Conservation (phyloP, 306 rosid genomes). For the Trifolium pratense region DNA sequence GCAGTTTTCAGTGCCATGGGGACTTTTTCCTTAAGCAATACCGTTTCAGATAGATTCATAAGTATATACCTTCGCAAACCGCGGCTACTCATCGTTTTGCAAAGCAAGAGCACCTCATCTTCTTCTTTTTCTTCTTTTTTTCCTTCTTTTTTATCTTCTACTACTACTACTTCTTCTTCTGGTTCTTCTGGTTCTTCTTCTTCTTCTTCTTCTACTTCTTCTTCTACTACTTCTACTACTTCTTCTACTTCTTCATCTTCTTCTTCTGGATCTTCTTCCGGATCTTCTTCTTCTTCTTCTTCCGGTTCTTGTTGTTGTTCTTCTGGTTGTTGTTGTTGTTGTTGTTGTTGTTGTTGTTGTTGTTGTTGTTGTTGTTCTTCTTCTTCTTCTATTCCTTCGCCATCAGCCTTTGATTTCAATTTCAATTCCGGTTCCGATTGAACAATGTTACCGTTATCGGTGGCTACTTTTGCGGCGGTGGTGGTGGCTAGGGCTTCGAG, state of each 20-base stretch:
- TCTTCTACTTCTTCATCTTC: not conserved
- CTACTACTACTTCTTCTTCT: not conserved
- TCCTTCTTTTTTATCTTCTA: not conserved
- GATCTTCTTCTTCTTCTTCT: not conserved
- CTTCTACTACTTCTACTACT: not conserved
- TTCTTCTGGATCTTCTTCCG: not conserved
- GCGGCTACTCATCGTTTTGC: slow-evolving; percentile 58
- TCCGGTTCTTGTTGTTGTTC: not conserved
- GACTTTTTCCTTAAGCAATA: slow-evolving; percentile 44
- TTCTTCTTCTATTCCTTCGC: not conserved
- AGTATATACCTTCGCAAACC: slow-evolving; percentile 57
- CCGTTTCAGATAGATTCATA: slow-evolving; percentile 35
- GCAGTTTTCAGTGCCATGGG: slow-evolving; percentile 56
- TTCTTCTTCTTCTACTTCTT: not conserved
- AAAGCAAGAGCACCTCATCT: slow-evolving; percentile 45
- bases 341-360: not conserved
- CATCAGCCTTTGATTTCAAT: slow-evolving; percentile 22
- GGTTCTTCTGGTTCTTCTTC: not conserved
- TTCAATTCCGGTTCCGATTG: not conserved
- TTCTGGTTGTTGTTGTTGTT: not conserved
- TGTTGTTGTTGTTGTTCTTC: not conserved
- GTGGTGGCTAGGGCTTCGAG: slow-evolving; percentile 9
- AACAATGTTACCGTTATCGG: slow-evolving; percentile 11
- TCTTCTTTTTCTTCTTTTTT: not conserved
- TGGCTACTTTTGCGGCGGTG: not conserved